phyloP scores from a whole-genome alignment of 169 alveolate species.

The Plasmodium inui region DNA sequence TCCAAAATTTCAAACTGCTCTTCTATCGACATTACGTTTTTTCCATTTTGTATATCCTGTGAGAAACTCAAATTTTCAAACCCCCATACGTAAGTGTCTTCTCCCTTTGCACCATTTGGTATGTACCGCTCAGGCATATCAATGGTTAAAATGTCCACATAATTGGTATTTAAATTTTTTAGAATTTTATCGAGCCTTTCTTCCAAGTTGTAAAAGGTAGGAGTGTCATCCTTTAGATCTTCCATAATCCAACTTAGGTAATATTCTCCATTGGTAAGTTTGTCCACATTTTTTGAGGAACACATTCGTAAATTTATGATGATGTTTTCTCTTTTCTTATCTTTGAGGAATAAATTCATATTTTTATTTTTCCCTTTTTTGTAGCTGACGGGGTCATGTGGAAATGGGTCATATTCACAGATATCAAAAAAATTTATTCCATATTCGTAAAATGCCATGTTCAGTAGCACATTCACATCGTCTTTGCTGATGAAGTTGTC shows the following conservation, averaged over 20 bases:
- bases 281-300: constrained; percentile 80
- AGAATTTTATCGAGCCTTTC: constrained; percentile 86
- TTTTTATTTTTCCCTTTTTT: constrained; percentile 83
- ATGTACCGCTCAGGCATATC: constrained; percentile 87
- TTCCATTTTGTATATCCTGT: constrained; percentile 5
- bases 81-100: constrained; percentile 90
- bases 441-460: constrained; percentile 84
- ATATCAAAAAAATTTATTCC: constrained; percentile 88
- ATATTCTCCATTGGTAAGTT: constrained; percentile 56
- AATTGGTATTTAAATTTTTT: constrained; percentile 81
- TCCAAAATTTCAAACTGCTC: constrained; percentile 83
- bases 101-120: constrained; percentile 85
- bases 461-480: constrained; percentile 83
- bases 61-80: constrained; percentile 45
- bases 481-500: constrained; percentile 84
- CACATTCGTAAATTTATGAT: constrained; percentile 77
- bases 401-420: constrained; percentile 89
- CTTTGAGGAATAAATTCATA: constrained; percentile 77
- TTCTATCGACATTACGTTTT: constrained; percentile 64
- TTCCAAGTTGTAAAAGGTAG: constrained; percentile 74
- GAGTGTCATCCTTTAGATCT: constrained; percentile 27
- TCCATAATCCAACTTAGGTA: constrained; percentile 74
- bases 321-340: constrained; percentile 77
- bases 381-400: constrained; percentile 84
- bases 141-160: constrained; percentile 84